A percentile compares a stretch with the other conserved stretches of the same genome.
Evolutionary conservation across 345 rosid species (phyloP).

Genomic region (Punica granatum): DNA sequence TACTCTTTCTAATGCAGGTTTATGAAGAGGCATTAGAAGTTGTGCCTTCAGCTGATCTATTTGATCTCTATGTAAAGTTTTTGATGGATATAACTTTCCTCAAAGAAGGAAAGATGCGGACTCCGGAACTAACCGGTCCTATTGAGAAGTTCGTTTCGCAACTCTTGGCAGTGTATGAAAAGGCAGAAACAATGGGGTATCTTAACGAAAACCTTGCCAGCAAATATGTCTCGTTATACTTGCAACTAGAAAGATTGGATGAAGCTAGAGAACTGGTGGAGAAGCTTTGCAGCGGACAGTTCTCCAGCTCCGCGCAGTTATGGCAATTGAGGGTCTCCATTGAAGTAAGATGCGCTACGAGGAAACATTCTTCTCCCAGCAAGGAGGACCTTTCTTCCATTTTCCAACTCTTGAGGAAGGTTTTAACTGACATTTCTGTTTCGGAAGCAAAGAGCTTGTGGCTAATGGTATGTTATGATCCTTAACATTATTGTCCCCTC

Average conservation of each 20-base stretch:
- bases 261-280: conserved; percentile 58
- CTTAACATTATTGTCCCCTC: neutral
- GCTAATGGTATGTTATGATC: conserved; percentile 53
- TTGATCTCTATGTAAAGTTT: conserved; percentile 50
- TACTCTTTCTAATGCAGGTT: conserved; percentile 33
- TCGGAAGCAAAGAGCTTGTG: conserved; percentile 74
- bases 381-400: conserved; percentile 38
- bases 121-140: conserved; percentile 15
- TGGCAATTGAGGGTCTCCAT: conserved; percentile 54
- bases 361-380: conserved; percentile 21
- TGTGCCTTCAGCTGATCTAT: conserved; percentile 52
- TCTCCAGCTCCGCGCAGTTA: conserved; percentile 46
- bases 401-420: conserved; percentile 44
- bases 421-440: conserved; percentile 38
- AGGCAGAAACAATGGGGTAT: conserved; percentile 54
- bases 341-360: conserved; percentile 41
- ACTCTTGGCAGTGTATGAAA: conserved; percentile 45
- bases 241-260: conserved; percentile 48
- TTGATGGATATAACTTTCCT: conserved; percentile 38
- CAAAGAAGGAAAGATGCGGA: conserved; percentile 24
- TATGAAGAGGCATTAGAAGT: conserved; percentile 64
- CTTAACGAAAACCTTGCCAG: conserved; percentile 63
- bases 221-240: conserved; percentile 51
- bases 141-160: conserved; percentile 31
- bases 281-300: conserved; percentile 49